These are phyloP conservation scores for Amphibolis antarctica DNA, from an alignment of 106 monocot species.

Conservation along the genomic window DNA sequence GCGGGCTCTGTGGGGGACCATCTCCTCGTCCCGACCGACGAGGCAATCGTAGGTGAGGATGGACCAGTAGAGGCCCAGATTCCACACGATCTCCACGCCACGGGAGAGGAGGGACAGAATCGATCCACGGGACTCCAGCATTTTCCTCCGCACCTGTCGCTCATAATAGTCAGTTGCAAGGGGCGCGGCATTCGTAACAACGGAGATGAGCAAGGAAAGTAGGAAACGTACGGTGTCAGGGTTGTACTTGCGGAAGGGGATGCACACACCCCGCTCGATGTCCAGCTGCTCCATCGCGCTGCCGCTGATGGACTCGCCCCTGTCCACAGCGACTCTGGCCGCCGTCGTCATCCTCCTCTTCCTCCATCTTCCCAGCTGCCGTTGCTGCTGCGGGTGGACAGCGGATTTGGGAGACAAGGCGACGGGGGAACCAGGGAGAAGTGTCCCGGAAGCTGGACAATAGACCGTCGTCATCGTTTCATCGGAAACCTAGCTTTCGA, in stretches of 20 bases:
- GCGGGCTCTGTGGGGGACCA: constrained; percentile 86
- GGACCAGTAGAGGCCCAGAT: constrained; percentile 83
- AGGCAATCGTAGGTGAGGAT: constrained; percentile 71
- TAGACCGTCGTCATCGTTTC: too few relatives aligned
- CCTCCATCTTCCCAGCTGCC: constrained; percentile 3
- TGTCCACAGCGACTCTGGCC: not conserved
- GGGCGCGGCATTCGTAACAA: not conserved
- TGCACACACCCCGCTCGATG: constrained; percentile 93
- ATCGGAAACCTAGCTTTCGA: too few relatives aligned
- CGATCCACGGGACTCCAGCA: constrained; percentile 62
- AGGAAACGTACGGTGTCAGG: constrained; percentile 43
- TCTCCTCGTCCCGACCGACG: constrained; percentile 84
- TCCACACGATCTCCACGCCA: constrained; percentile 84
- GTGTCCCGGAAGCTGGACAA: not conserved
- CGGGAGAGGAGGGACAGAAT: constrained; percentile 51
- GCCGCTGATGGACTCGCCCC: constrained; percentile 8
- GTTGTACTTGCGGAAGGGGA: constrained; percentile 85
- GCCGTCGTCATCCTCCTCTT: not conserved
- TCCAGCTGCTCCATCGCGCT: constrained; percentile 90
- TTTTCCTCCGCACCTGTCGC: constrained; percentile 58
- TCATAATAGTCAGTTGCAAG: not conserved
- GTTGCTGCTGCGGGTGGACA: not conserved
- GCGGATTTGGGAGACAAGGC: not conserved
- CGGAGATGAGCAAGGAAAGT: not conserved
- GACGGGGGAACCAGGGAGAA: not conserved